Percentiles rank a stretch among this genome's conserved stretches.
phyloP scores from a whole-genome alignment of 257 asterid genomes.

The Solanum acaule region DNA sequence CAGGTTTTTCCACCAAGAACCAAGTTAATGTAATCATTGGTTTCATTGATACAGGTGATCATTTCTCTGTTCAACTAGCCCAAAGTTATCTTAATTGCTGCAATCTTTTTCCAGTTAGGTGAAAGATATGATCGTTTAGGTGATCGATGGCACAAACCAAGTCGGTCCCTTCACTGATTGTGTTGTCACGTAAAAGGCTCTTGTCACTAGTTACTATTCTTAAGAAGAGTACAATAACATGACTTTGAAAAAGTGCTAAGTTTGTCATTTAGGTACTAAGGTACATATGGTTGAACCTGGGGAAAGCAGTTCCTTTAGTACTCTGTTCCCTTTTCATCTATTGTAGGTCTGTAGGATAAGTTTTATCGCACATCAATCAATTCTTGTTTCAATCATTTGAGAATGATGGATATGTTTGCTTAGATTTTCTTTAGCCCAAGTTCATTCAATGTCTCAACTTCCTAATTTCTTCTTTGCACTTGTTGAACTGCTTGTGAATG shows the following conservation, averaged over 20 bases:
- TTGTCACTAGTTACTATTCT: not conserved
- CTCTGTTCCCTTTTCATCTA: not conserved
- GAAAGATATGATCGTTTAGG: not conserved
- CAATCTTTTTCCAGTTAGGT: not conserved
- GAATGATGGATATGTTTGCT: not conserved
- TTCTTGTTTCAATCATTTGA: not conserved
- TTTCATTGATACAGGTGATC: slow-evolving; percentile 82
- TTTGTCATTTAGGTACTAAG: not conserved
- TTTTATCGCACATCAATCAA: not conserved
- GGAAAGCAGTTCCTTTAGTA: not conserved
- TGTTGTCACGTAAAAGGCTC: not conserved
- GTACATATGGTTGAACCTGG: not conserved
- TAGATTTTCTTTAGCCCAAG: not conserved
- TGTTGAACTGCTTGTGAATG: not conserved
- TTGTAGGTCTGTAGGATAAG: not conserved
- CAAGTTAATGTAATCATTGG: slow-evolving; percentile 90
- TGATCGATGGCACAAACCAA: not conserved
- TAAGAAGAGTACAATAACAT: not conserved
- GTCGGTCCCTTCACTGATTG: not conserved
- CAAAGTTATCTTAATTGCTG: not conserved
- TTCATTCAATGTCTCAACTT: not conserved
- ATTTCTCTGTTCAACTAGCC: not conserved
- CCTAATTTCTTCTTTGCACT: not conserved
- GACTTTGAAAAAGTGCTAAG: not conserved
- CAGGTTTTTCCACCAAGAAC: slow-evolving; percentile 89